These are phyloP conservation scores for Populus alba DNA, from an alignment of 345 rosid genomes.

Conservation along the genomic window DNA sequence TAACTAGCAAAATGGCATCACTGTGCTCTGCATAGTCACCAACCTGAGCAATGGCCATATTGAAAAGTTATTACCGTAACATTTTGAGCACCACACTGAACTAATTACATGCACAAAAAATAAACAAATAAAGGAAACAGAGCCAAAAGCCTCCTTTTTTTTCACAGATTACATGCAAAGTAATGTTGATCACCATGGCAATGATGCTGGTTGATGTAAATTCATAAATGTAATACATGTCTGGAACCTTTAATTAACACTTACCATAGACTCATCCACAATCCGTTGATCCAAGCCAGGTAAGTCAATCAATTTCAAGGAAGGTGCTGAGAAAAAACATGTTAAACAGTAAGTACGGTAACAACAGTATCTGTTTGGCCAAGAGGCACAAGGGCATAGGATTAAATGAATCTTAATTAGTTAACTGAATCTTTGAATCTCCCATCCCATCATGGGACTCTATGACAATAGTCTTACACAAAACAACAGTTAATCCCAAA, in stretches of 20 bases:
- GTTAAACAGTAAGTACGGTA: neutral
- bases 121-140: neutral
- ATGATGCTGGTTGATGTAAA: neutral
- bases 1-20: slow-evolving; percentile 86
- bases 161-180: neutral
- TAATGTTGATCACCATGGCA: neutral
- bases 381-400: neutral
- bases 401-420: neutral
- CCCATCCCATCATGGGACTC: neutral
- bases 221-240: neutral
- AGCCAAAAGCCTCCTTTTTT: neutral
- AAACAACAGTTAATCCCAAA: neutral
- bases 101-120: neutral
- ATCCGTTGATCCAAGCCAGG: slow-evolving; percentile 97
- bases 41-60: slow-evolving; percentile 43
- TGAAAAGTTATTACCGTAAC: neutral
- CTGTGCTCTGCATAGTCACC: slow-evolving; percentile 70
- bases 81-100: neutral
- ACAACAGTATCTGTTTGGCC: neutral
- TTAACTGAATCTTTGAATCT: neutral
- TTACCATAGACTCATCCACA: slow-evolving; percentile 81
- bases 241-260: slow-evolving; percentile 16
- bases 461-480: neutral
- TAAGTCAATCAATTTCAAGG: slow-evolving; percentile 84
- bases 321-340: slow-evolving; percentile 63